Conservation (phyloP, 352 stramenopile genomes). For the Globisporangium canariense region DNA sequence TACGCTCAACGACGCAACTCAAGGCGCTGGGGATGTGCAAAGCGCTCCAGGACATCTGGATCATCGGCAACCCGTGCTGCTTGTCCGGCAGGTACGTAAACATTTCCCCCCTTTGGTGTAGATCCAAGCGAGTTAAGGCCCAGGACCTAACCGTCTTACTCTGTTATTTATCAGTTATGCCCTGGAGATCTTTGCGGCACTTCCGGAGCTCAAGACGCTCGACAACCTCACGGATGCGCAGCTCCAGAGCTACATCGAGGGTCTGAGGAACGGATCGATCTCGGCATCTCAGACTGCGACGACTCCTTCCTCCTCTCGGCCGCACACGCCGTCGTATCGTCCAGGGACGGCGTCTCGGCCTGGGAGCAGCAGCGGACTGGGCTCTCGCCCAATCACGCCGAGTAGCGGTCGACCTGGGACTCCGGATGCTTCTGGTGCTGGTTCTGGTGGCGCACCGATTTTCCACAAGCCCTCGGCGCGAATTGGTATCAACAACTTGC, state of each 20-base stretch:
- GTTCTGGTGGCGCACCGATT: slow-evolving; percentile 37
- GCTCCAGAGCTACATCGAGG: slow-evolving; percentile 41
- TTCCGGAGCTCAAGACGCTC: slow-evolving; percentile 62
- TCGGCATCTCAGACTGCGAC: slow-evolving; percentile 22
- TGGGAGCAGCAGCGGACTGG: slow-evolving; percentile 21
- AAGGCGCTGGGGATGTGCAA: slow-evolving; percentile 23
- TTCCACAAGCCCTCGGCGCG: slow-evolving; percentile 49
- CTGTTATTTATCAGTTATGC: slow-evolving; percentile 39
- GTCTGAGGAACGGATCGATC: slow-evolving; percentile 37
- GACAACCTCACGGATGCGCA: slow-evolving; percentile 51
- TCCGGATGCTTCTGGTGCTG: slow-evolving; percentile 13
- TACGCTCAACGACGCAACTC: slow-evolving; percentile 24
- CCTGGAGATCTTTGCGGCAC: slow-evolving; percentile 34
- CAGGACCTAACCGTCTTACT: neutral
- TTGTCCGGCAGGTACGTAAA: slow-evolving; percentile 35
- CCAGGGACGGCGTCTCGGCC: slow-evolving; percentile 32
- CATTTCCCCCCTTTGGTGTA: neutral
- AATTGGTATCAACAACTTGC: slow-evolving; percentile 25
- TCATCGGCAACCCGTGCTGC: slow-evolving; percentile 67
- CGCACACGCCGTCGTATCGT: slow-evolving; percentile 33
- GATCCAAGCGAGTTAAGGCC: neutral
- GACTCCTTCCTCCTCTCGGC: slow-evolving; percentile 22
- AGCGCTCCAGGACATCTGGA: slow-evolving; percentile 58
- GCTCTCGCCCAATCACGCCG: slow-evolving; percentile 24
- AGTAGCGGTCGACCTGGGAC: slow-evolving; percentile 31